Conservation (phyloP, 2,329 filamentous ascomycete species). For the Talaromyces sp. region DNA sequence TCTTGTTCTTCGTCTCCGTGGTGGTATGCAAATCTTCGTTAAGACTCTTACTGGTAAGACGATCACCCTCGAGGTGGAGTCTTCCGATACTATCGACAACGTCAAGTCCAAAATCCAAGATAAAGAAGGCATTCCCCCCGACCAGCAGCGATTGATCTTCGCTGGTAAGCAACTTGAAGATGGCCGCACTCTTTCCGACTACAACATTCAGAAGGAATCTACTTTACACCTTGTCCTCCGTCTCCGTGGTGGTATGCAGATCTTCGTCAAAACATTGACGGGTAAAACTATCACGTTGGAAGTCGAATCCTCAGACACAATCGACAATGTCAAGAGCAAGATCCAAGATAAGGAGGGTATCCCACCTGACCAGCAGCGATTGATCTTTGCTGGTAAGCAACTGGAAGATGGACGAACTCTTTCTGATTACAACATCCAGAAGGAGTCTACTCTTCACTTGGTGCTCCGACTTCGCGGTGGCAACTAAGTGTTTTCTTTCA, state of each 20-base stretch:
- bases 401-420: conserved; percentile 48
- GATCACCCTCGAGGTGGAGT: conserved; percentile 87
- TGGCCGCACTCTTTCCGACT: conserved; percentile 63
- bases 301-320: conserved; percentile 63
- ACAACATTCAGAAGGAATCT: conserved; percentile 94
- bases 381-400: conserved; percentile 68
- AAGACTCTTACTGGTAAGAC: conserved; percentile 73
- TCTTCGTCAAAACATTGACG: conserved; percentile 79
- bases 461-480: conserved; percentile 57
- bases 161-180: conserved; percentile 16
- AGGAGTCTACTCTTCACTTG: conserved; percentile 61
- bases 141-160: conserved; percentile 36
- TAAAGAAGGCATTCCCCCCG: conserved; percentile 81
- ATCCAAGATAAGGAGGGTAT: conserved; percentile 80
- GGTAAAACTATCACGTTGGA: conserved; percentile 67
- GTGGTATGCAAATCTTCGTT: conserved; percentile 62
- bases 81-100: conserved; percentile 86
- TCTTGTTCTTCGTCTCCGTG: conserved; percentile 78
- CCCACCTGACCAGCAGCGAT: conserved; percentile 64
- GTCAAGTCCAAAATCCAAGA: conserved; percentile 86
- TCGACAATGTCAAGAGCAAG: conserved; percentile 66
- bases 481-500: conserved; percentile 25
- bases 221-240: conserved; percentile 76
- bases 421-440: conserved; percentile 53
- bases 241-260: conserved; percentile 77